Percentiles rank a stretch among this genome's conserved stretches.
Evolutionary conservation across 306 rosid genomes (phyloP).

Genomic region (Prunus mume): DNA sequence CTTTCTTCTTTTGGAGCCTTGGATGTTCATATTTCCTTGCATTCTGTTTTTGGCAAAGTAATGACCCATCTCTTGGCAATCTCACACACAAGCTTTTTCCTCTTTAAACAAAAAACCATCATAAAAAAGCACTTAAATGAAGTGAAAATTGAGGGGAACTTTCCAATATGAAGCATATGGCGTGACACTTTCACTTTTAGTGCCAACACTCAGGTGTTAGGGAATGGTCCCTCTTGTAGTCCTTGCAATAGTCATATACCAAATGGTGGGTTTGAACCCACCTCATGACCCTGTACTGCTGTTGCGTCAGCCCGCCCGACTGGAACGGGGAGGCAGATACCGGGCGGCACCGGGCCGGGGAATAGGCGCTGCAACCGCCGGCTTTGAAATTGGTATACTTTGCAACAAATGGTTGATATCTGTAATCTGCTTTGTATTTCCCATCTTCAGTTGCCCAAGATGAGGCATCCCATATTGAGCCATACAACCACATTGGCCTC

Average conservation of each 20-base stretch:
- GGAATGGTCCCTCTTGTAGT: conserved; percentile 70
- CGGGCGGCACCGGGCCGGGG: conserved; percentile 61
- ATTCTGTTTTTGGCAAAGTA: conserved; percentile 18
- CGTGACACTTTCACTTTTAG: conserved; percentile 4
- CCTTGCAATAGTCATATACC: conserved; percentile 86
- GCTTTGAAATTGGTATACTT: conserved; percentile 71
- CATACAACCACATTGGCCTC: conserved; percentile 96
- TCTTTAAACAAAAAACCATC: neutral
- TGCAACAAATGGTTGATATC: conserved; percentile 89
- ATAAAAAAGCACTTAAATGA: conserved; percentile 23
- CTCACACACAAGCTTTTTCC: conserved; percentile 5
- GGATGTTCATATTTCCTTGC: conserved; percentile 38
- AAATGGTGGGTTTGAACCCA: conserved; percentile 81
- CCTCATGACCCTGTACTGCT: conserved; percentile 60
- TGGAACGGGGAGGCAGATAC: conserved; percentile 70
- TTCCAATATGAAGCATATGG: conserved; percentile 1
- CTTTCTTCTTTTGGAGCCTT: conserved; percentile 23
- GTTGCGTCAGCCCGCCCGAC: conserved; percentile 72
- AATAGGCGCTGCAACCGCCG: conserved; percentile 77
- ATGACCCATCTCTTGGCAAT: conserved; percentile 34
- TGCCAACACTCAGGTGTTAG: conserved; percentile 86
- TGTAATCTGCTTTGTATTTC: conserved; percentile 89
- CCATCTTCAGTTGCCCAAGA: conserved; percentile 99
- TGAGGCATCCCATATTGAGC: conserved; percentile 99
- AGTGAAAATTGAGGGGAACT: conserved; percentile 9